These are phyloP conservation scores for Solanum rostratum DNA, from an alignment of 257 asterid species.

Conservation along the genomic window DNA sequence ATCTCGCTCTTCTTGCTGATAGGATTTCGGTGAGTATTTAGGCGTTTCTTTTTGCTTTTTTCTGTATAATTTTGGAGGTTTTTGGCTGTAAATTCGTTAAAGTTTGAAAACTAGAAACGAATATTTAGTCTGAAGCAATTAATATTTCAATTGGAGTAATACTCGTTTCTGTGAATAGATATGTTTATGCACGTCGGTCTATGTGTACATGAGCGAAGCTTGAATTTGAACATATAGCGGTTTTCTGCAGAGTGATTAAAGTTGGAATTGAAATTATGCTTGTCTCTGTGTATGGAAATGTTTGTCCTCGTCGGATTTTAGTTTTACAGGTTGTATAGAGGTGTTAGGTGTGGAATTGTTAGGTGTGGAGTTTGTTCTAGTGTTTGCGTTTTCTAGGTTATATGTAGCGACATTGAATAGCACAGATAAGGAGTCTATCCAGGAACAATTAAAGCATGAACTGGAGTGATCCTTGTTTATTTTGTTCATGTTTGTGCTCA, in stretches of 20 bases:
- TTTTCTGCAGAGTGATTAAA: background rate
- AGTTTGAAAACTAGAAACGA: background rate
- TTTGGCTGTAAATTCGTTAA: background rate
- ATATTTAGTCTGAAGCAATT: background rate
- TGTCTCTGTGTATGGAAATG: background rate
- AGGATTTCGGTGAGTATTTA: constrained; percentile 25
- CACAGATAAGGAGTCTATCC: background rate
- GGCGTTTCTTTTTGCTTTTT: background rate
- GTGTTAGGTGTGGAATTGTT: background rate
- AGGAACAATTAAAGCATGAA: background rate
- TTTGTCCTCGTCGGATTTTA: background rate
- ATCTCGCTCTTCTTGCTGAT: constrained; percentile 31
- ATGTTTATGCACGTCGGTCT: background rate
- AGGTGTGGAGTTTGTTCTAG: background rate
- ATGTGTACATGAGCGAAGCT: background rate
- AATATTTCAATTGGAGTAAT: background rate
- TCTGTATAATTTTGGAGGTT: background rate
- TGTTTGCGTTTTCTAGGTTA: background rate
- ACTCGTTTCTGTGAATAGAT: background rate
- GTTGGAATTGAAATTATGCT: background rate
- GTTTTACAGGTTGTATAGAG: background rate
- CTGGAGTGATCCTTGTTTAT: background rate
- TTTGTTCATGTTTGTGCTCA: background rate
- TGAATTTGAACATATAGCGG: background rate
- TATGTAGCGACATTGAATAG: background rate